Evolutionary conservation across 305 asterid genomes (phyloP).

Genomic region (Fraxinus albicans): DNA sequence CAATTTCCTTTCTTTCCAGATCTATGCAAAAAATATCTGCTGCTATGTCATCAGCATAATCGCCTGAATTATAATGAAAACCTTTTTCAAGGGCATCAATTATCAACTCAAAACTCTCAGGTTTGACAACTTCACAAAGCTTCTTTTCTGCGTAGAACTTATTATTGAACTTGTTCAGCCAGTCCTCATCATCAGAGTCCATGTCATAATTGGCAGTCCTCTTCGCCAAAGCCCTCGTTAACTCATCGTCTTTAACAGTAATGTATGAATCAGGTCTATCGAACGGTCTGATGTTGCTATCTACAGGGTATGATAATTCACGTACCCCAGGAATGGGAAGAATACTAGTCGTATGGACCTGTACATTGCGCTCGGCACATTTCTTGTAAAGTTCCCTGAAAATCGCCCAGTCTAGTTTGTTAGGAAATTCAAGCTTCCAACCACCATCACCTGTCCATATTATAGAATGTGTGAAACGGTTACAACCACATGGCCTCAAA

Average conservation of each 20-base stretch:
- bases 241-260: constrained; percentile 60
- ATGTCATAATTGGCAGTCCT: constrained; percentile 68
- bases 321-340: constrained; percentile 83
- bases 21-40: constrained; percentile 40
- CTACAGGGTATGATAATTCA: constrained; percentile 45
- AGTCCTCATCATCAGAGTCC: constrained; percentile 85
- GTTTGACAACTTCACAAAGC: constrained; percentile 36
- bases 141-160: constrained; percentile 31
- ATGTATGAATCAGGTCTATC: constrained; percentile 72
- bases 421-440: constrained; percentile 80
- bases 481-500: constrained; percentile 70
- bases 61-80: constrained; percentile 55
- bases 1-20: constrained; percentile 52
- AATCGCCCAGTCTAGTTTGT: constrained; percentile 70
- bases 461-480: constrained; percentile 68
- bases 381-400: constrained; percentile 85
- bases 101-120: constrained; percentile 66
- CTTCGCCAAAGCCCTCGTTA: constrained; percentile 64
- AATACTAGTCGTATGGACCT: constrained; percentile 34
- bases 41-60: constrained; percentile 46
- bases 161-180: constrained; percentile 55
- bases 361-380: constrained; percentile 62
- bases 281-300: constrained; percentile 29
- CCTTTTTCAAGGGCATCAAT: constrained; percentile 81
- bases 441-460: constrained; percentile 55